Conservation (phyloP, 73 alveolate genomes). For the Paraurostyla sp. region DNA sequence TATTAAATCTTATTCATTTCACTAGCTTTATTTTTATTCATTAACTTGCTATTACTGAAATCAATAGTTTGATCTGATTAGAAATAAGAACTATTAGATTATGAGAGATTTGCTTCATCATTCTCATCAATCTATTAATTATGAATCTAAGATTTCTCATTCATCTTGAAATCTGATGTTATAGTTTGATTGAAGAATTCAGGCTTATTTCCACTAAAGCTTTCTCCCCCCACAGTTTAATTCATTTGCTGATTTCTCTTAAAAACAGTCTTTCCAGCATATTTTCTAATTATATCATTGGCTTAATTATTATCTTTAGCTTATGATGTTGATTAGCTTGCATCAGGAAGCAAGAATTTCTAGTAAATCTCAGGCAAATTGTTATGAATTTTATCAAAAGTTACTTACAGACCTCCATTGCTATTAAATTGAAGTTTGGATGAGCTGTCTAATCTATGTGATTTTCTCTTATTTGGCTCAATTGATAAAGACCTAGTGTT, state of each 20-base stretch:
- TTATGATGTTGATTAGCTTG: neutral
- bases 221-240: neutral
- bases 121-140: neutral
- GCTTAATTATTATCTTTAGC: neutral
- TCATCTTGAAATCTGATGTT: neutral
- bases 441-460: neutral
- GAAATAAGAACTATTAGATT: neutral
- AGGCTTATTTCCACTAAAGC: neutral
- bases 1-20: neutral
- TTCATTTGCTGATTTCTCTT: neutral
- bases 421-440: neutral
- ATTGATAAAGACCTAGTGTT: neutral
- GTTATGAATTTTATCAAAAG: neutral
- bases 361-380: conserved; percentile 39
- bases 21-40: neutral
- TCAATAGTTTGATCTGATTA: neutral
- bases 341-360: conserved; percentile 11
- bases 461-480: neutral
- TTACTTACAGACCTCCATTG: neutral
- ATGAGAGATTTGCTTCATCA: neutral
- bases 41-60: neutral
- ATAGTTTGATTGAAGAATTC: neutral
- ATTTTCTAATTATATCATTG: neutral
- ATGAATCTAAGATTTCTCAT: neutral
- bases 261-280: conserved; percentile 33